phyloP scores from a whole-genome alignment of 768 basidiomycete genomes.

The Chiua virens region DNA sequence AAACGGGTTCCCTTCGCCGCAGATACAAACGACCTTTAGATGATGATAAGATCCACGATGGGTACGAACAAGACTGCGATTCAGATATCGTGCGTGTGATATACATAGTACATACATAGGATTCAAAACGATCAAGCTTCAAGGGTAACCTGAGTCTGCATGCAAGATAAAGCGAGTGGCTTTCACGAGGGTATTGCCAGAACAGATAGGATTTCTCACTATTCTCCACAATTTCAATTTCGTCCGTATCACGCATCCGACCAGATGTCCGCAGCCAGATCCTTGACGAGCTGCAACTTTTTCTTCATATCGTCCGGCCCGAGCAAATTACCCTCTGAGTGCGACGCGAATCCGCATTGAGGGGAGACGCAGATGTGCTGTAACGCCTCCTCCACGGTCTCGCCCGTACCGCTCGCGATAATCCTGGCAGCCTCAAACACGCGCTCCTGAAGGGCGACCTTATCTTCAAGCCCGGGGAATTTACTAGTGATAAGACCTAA shows the following conservation, averaged over 20 bases:
- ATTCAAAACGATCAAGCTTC: too few relatives aligned
- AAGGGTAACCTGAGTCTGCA: too few relatives aligned
- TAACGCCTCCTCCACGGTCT: conserved; percentile 39
- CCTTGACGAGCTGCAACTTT: conserved; percentile 31
- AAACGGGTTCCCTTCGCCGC: conserved; percentile 12
- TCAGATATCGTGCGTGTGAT: too few relatives aligned
- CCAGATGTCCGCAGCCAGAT: conserved; percentile 41
- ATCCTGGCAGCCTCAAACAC: conserved; percentile 44
- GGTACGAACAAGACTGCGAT: too few relatives aligned
- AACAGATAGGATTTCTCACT: too few relatives aligned
- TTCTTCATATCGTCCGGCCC: conserved; percentile 34
- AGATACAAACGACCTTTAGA: too few relatives aligned
- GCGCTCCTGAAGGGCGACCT: conserved; percentile 37
- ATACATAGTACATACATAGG: too few relatives aligned
- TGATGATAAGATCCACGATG: too few relatives aligned
- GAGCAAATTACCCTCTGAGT: conserved; percentile 45
- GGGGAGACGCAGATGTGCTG: conserved; percentile 45
- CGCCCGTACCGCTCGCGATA: conserved; percentile 39
- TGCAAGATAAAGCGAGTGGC: too few relatives aligned
- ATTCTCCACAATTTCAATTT: too few relatives aligned
- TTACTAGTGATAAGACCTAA: conserved; percentile 47
- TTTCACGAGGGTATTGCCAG: too few relatives aligned
- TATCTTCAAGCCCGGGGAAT: conserved; percentile 43
- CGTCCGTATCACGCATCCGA: conserved; percentile 11
- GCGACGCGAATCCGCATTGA: conserved; percentile 53